Conservation (phyloP, 2,329 filamentous ascomycete species). For the Calonectria naviculata region DNA sequence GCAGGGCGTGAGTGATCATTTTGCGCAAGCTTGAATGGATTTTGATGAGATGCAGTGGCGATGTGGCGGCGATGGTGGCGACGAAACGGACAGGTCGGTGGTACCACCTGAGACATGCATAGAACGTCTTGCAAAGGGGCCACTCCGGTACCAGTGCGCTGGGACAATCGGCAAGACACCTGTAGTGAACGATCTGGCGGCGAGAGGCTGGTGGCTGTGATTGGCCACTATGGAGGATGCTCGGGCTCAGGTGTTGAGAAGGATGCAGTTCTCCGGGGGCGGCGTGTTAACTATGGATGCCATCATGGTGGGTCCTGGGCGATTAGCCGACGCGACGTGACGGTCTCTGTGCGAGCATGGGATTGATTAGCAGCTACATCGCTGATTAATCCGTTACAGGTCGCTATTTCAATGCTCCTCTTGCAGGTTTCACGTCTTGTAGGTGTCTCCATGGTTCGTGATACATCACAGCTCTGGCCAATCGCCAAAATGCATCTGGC, state of each 20-base stretch:
- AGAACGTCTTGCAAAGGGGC: too few species aligned
- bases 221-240: neutral
- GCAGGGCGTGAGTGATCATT: neutral
- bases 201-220: neutral
- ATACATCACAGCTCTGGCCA: neutral
- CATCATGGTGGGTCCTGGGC: neutral
- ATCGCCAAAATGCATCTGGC: neutral
- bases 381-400: too few species aligned
- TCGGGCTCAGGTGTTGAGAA: neutral
- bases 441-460: neutral
- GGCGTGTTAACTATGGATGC: neutral
- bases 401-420: too few species aligned
- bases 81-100: too few species aligned
- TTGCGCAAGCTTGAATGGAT: neutral
- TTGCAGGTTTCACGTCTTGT: too few species aligned
- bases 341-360: neutral
- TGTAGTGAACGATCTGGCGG: neutral
- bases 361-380: too few species aligned
- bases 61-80: neutral
- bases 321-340: neutral
- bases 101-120: too few species aligned
- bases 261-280: neutral
- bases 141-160: neutral
- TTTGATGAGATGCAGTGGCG: neutral
- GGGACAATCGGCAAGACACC: too few species aligned